Conservation (phyloP, 2,329 filamentous ascomycete species). For the Teratosphaeria zuluensis region DNA sequence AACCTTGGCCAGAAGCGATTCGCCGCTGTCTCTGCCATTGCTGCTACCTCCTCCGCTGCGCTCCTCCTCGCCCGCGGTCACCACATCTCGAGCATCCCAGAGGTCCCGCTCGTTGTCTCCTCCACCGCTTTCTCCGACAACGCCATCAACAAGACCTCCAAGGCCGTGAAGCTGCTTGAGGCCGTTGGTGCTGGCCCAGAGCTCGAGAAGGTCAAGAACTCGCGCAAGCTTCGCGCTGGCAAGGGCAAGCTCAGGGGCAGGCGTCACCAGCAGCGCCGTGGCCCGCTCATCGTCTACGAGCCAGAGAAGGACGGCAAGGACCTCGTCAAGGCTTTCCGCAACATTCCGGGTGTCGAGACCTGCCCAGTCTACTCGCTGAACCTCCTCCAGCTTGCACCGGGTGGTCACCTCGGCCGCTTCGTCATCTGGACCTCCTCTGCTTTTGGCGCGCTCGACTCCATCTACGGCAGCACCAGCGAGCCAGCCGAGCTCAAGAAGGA, state of each 20-base stretch:
- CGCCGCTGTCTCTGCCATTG: slow-evolving; percentile 92
- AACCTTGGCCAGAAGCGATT: slow-evolving; percentile 99
- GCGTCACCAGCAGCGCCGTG: slow-evolving; percentile 94
- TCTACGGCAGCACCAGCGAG: slow-evolving; percentile 90
- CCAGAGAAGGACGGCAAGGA: slow-evolving; percentile 91
- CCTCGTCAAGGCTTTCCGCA: slow-evolving; percentile 90
- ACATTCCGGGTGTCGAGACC: slow-evolving; percentile 97
- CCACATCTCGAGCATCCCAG: slow-evolving; percentile 81
- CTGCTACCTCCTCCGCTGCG: slow-evolving; percentile 88
- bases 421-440: slow-evolving; percentile 97
- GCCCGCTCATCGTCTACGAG: slow-evolving; percentile 96
- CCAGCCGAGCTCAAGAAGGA: slow-evolving; percentile 95
- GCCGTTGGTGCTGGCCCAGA: slow-evolving; percentile 83
- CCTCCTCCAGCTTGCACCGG: slow-evolving; percentile 97
- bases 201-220: slow-evolving; percentile 89
- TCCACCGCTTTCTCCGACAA: slow-evolving; percentile 75
- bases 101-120: slow-evolving; percentile 95
- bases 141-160: slow-evolving; percentile 77
- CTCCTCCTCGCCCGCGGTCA: slow-evolving; percentile 96
- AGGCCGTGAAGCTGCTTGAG: slow-evolving; percentile 78
- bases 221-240: slow-evolving; percentile 93
- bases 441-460: slow-evolving; percentile 90
- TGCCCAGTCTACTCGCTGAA: slow-evolving; percentile 88
- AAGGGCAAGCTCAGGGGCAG: slow-evolving; percentile 98
- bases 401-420: slow-evolving; percentile 98